phyloP scores from a whole-genome alignment of 2,329 filamentous ascomycete species.

The Tolypocladium paradoxum region DNA sequence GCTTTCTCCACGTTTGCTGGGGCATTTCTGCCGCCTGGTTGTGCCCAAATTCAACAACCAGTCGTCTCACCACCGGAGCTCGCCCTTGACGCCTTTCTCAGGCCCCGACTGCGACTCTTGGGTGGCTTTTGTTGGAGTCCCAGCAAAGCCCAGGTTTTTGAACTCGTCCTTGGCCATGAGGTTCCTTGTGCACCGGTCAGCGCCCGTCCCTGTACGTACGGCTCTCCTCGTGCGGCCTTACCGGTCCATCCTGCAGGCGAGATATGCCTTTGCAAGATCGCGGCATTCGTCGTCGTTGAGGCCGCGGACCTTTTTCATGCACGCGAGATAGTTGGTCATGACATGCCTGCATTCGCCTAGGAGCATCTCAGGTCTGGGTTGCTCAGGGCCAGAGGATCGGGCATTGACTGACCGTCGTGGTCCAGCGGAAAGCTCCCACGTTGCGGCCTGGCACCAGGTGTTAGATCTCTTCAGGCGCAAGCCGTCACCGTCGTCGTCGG shows the following conservation, averaged over 20 bases:
- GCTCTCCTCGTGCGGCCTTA: constrained; percentile 30
- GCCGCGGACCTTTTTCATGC: constrained; percentile 74
- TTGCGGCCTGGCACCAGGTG: constrained; percentile 53
- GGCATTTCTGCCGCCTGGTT: not conserved
- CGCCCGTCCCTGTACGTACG: not conserved
- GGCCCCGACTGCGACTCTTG: constrained; percentile 13
- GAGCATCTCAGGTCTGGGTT: not conserved
- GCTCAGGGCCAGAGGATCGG: not conserved
- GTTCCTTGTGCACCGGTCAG: constrained; percentile 45
- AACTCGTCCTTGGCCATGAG: constrained; percentile 95
- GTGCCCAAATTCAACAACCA: not conserved
- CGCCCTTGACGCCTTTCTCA: constrained; percentile 25
- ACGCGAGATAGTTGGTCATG: constrained; percentile 76
- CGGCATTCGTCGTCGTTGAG: constrained; percentile 82
- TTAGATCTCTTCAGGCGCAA: not conserved
- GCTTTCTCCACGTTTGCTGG: too few species aligned
- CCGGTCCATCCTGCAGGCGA: constrained; percentile 91
- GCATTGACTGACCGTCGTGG: constrained; percentile 53
- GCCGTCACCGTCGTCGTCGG: not conserved
- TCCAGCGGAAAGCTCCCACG: constrained; percentile 94
- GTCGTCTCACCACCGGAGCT: constrained; percentile 21
- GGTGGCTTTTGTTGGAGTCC: constrained; percentile 6
- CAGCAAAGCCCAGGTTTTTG: constrained; percentile 73
- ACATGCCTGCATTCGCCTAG: constrained; percentile 85
- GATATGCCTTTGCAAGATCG: constrained; percentile 74